A percentile compares a stretch with the other conserved stretches of the same genome.
These are phyloP conservation scores for Dothidotthia symphoricarpi DNA, from an alignment of 2,329 filamentous ascomycete genomes.

Conservation along the genomic window DNA sequence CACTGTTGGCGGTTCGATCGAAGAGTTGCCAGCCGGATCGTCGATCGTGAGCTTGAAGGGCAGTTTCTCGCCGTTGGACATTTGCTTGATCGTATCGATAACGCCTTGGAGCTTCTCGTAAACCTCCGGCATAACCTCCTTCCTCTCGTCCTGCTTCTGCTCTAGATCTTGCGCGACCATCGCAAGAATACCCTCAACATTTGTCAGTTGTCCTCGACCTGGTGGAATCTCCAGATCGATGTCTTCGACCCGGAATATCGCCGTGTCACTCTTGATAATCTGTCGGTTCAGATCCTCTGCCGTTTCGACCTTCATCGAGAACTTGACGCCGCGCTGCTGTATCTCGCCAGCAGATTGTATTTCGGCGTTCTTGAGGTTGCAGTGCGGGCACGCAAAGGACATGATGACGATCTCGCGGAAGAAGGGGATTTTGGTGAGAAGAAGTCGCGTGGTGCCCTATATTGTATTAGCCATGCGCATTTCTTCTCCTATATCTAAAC, in stretches of 20 bases:
- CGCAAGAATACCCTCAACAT: constrained; percentile 82
- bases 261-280: constrained; percentile 88
- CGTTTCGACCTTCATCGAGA: constrained; percentile 74
- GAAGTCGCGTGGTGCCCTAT: constrained; percentile 78
- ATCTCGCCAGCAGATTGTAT: constrained; percentile 90
- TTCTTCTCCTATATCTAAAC: not conserved
- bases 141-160: constrained; percentile 77
- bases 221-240: constrained; percentile 90
- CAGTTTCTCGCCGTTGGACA: constrained; percentile 74
- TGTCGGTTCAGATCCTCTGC: constrained; percentile 77
- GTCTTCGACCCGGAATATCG: constrained; percentile 82
- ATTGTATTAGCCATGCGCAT: constrained; percentile 12
- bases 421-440: constrained; percentile 91
- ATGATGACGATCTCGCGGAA: constrained; percentile 98
- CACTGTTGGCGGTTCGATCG: constrained; percentile 79
- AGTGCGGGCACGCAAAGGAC: constrained; percentile 92
- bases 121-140: constrained; percentile 73
- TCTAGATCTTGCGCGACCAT: constrained; percentile 79
- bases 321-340: constrained; percentile 82
- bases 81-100: constrained; percentile 69
- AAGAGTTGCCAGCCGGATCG: constrained; percentile 93
- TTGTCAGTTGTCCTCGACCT: constrained; percentile 87
- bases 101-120: constrained; percentile 75
- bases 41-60: constrained; percentile 88
- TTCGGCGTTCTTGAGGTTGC: constrained; percentile 85